phyloP scores from a whole-genome alignment of 805 yeast genomes.

The Starmerella sirachaensis region DNA sequence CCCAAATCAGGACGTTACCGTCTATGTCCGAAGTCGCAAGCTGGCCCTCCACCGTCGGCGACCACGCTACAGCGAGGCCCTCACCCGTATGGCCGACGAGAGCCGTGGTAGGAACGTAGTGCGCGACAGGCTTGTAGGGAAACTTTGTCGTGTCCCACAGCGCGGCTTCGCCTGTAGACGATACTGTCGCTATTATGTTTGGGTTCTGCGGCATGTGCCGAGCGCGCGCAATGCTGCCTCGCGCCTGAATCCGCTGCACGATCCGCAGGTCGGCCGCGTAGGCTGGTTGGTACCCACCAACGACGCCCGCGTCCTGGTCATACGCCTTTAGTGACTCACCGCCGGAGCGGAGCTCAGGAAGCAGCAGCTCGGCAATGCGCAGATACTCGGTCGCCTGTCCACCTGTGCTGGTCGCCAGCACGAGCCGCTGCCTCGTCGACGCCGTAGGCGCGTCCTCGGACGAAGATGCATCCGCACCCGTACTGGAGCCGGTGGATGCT shows the following conservation, averaged over 20 bases:
- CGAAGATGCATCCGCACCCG: background rate
- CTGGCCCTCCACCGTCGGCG: slow-evolving; percentile 48
- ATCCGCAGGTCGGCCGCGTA: slow-evolving; percentile 32
- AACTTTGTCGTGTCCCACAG: slow-evolving; percentile 80
- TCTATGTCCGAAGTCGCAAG: slow-evolving; percentile 48
- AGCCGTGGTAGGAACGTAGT: slow-evolving; percentile 40
- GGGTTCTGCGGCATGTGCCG: slow-evolving; percentile 78
- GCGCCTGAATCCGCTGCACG: slow-evolving; percentile 51
- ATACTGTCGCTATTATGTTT: slow-evolving; percentile 61
- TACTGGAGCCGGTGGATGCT: background rate
- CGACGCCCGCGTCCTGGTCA: slow-evolving; percentile 29
- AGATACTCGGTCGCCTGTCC: slow-evolving; percentile 43
- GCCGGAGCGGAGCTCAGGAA: slow-evolving; percentile 23
- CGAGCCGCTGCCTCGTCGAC: slow-evolving; percentile 24
- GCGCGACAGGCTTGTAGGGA: slow-evolving; percentile 35
- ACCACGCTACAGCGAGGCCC: slow-evolving; percentile 64
- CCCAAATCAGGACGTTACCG: slow-evolving; percentile 58
- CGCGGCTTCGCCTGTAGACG: slow-evolving; percentile 51
- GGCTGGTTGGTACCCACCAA: slow-evolving; percentile 24
- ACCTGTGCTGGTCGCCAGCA: slow-evolving; percentile 55
- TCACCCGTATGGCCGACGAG: slow-evolving; percentile 36
- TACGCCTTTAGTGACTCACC: slow-evolving; percentile 26
- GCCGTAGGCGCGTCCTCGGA: background rate
- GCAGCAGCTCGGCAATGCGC: slow-evolving; percentile 29
- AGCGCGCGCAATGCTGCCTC: slow-evolving; percentile 63